Evolutionary conservation across 108 stramenopile genomes (phyloP), one percentile per base, ranked within the genome.

Genomic region (Cyclotella cryptica): DNA sequence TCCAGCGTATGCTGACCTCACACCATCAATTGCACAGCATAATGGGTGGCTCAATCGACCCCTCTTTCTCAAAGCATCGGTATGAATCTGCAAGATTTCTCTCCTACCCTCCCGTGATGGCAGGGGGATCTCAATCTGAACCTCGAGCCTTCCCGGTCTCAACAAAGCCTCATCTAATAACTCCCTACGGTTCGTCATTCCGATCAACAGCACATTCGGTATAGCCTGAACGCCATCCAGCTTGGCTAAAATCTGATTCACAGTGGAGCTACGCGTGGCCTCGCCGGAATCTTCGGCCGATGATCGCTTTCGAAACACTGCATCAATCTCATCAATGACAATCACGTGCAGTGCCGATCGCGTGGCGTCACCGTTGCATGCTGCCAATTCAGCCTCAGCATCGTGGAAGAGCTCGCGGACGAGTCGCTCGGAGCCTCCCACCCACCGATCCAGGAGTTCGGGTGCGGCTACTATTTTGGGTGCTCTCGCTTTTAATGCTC

Each of bases 251-350:
- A 94, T 91, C 76, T 92, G 91, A 65, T 94, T 94, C 40, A 94
- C 90, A 17, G 86, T 90, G n/a, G 87, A 88, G 14, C 89, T 88
- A 12, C 90, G 73, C 8, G 92, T 87, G 5, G 96, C 92, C 61
- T 96, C 92, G 45, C 90, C 91, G 61, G 79, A 53, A 65, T 88
- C 86, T 88, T 96, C 61, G 47, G 91, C 72, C 49, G 91, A 77
- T 26, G 92, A 81, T 69, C 95, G 69, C 46, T 85, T 88, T 14
- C 92, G 77, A 74, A 94, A 92, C 53, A 99, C 97, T 24, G 97
- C 98, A 85, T 99, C 98, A 53, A 98, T 92, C 82, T 99, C 98
- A 83, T 99, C 98, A 84, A 99, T 95, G 43, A 99, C 97, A 69
- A 99, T 94, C 0, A 99, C 98, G 84, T 97, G 97, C 14, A 98